These are phyloP conservation scores for Calvatia gigantea DNA, from an alignment of 768 basidiomycete species.

Conservation along the genomic window DNA sequence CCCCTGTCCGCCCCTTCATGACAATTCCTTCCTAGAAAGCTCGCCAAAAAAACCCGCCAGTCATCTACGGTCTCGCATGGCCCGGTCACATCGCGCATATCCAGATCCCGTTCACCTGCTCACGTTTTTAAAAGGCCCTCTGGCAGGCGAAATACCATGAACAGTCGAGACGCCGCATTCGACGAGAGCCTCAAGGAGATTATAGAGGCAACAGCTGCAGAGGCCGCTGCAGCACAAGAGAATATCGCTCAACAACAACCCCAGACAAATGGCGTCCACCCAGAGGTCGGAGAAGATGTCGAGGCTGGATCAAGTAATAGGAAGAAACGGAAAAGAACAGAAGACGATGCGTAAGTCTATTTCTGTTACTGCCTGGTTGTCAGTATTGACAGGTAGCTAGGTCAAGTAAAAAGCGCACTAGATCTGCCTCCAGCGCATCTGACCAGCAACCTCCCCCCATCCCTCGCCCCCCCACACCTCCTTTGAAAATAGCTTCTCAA, in stretches of 20 bases:
- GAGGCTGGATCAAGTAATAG: conserved; percentile 39
- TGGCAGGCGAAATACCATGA: conserved; percentile 96
- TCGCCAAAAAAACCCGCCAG: conserved; percentile 59
- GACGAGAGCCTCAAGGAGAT: conserved; percentile 83
- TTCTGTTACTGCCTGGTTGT: conserved; percentile 5
- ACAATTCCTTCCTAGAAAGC: conserved; percentile 43
- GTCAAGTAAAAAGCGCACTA: conserved; percentile 63
- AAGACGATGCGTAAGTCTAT: conserved; percentile 63
- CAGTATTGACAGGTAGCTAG: conserved; percentile 29
- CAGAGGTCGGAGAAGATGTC: conserved; percentile 45
- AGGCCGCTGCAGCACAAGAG: conserved; percentile 55
- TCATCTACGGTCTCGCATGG: conserved; percentile 59
- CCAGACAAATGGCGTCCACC: conserved; percentile 31
- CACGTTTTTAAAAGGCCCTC: conserved; percentile 58
- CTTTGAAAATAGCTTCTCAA: conserved; percentile 25
- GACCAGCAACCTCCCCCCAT: conserved; percentile 44
- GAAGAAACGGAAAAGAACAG: conserved; percentile 74
- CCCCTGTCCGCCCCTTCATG: conserved; percentile 12
- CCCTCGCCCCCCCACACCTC: conserved; percentile 28
- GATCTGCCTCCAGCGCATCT: conserved; percentile 71
- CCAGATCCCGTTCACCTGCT: conserved; percentile 72
- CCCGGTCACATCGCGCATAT: conserved; percentile 51
- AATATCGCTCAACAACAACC: conserved; percentile 28
- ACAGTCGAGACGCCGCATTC: conserved; percentile 91
- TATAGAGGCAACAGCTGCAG: conserved; percentile 70